Evolutionary conservation across 108 stramenopile genomes (phyloP), one percentile per base, ranked within the genome.

Genomic region (Fistulifera pelliculosa): DNA sequence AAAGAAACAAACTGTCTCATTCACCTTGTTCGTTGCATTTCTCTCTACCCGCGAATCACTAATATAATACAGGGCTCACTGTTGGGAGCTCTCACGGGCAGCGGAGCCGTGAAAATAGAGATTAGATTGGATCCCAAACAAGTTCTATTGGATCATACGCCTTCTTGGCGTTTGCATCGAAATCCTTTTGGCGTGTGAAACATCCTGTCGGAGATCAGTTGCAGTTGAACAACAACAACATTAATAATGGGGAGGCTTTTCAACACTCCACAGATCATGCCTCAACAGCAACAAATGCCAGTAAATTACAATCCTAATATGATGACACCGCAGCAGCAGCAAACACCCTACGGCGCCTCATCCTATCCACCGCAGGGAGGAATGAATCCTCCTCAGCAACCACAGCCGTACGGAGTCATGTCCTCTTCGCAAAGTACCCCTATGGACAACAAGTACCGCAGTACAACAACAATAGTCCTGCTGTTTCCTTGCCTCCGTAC

Each of bases 131-230:
- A 45, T 45, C 44, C 44, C 5, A 17, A 17, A 41, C 7, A 69
- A 75, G 64, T 84, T 22, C 69, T 76, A 3, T 68, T 92, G 28
- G 79, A 87, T 35, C 90, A 87, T 65, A 66, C 64, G 39, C 90
- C 85, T 27, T 73, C 56, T 25, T 92, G 90, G 90, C 85, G 87
- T 51, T 58, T 87, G 31, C 75, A 80, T 44, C 85, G 81, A 64
- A 92, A 85, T 75, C 83, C 82, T 92, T 92, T 66, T 75, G 82
- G 66, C 59, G 76, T 12, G 72, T 89, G 47, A 85, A 89, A 54
- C 73, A 80, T 62, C 76, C 76, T 7, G 49, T 45, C 5, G 56
- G 59, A 1, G 38, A 44, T 21, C 58, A 62, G 40, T 27, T 27
- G 26, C 56, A 26, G 17, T 3, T 21, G 16, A 45, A 19, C 11